These are phyloP conservation scores for Helotiales sp. DNA, from an alignment of 2,329 filamentous ascomycete genomes.

Conservation along the genomic window DNA sequence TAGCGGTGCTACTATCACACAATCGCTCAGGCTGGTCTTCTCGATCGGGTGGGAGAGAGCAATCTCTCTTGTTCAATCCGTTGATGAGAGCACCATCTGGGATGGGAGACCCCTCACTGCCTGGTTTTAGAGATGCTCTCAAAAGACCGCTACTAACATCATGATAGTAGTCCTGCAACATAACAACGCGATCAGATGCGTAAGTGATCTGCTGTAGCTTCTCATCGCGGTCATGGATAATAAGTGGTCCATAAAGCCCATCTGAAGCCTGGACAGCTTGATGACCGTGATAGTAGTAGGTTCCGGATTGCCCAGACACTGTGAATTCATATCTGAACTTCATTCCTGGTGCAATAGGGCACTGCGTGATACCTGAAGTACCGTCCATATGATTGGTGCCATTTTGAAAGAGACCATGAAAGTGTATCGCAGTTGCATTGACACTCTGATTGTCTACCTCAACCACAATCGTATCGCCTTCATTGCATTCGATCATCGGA, in stretches of 20 bases:
- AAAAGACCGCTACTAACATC: constrained; percentile 48
- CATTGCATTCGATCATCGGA: constrained; percentile 70
- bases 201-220: constrained; percentile 51
- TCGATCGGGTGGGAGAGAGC: constrained; percentile 32
- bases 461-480: constrained; percentile 70
- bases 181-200: constrained; percentile 60
- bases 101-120: constrained; percentile 43
- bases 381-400: constrained; percentile 77
- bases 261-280: constrained; percentile 65
- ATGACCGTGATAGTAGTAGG: constrained; percentile 66
- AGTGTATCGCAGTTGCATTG: constrained; percentile 68
- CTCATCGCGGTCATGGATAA: constrained; percentile 61
- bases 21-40: too few species aligned
- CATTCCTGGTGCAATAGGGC: constrained; percentile 61
- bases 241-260: constrained; percentile 65
- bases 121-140: constrained; percentile 40
- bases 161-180: constrained; percentile 75
- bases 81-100: constrained; percentile 49
- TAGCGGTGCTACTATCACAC: constrained; percentile 45
- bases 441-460: constrained; percentile 66
- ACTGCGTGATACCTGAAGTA: constrained; percentile 60
- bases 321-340: constrained; percentile 69
- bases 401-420: constrained; percentile 77
- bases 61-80: constrained; percentile 43
- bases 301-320: constrained; percentile 51